These are phyloP conservation scores for Dryadomyces sulphureus DNA, from an alignment of 2,329 filamentous ascomycete species.

Conservation along the genomic window DNA sequence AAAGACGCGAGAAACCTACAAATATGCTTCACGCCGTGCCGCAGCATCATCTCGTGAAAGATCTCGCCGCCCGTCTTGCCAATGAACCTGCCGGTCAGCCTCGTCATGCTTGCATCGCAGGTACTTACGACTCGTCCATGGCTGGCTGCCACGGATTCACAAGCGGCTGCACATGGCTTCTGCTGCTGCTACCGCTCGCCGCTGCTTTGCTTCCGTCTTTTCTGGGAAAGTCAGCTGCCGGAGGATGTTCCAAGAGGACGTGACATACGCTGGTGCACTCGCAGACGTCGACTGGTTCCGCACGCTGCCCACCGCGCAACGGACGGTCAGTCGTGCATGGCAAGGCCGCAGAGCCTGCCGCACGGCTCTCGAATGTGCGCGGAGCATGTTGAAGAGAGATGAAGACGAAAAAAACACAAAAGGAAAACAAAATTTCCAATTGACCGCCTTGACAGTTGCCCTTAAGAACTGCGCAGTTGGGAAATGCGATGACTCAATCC, in stretches of 20 bases:
- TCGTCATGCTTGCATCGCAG: slow-evolving; percentile 5
- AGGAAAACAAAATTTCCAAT: neutral
- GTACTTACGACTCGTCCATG: slow-evolving; percentile 67
- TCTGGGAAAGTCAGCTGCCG: neutral
- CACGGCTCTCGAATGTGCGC: neutral
- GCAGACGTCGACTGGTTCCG: slow-evolving; percentile 2
- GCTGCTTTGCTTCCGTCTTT: slow-evolving; percentile 46
- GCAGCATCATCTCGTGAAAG: slow-evolving; percentile 98
- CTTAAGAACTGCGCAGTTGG: neutral
- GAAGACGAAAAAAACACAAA: neutral
- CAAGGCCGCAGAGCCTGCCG: neutral
- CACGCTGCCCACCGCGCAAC: neutral
- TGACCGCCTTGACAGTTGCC: neutral
- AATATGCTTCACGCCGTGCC: slow-evolving; percentile 82
- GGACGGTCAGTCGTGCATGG: neutral
- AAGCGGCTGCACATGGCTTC: slow-evolving; percentile 54
- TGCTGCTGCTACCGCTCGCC: slow-evolving; percentile 41
- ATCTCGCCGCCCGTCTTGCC: slow-evolving; percentile 93
- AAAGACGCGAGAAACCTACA: slow-evolving; percentile 43
- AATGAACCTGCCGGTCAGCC: slow-evolving; percentile 50
- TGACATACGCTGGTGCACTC: neutral
- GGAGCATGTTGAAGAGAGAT: neutral
- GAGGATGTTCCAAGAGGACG: slow-evolving; percentile 11
- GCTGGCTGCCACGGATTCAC: slow-evolving; percentile 43
- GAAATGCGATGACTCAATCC: slow-evolving; percentile 19